These are phyloP conservation scores for Limonium bicolor DNA, from an alignment of 148 eudicot species.

Conservation along the genomic window DNA sequence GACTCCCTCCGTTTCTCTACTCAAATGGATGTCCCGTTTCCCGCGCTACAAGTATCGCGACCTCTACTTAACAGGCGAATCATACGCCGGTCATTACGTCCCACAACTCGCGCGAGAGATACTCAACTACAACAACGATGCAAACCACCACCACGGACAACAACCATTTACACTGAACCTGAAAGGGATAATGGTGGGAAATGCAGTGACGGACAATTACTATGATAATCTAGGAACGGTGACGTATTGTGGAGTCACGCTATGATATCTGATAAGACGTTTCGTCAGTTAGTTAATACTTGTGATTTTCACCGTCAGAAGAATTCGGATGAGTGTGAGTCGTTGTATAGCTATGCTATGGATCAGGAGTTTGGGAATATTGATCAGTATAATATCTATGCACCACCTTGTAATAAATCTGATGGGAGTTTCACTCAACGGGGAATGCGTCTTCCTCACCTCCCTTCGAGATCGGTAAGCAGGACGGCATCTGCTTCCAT, in stretches of 20 bases:
- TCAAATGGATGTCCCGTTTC: slow-evolving; percentile 73
- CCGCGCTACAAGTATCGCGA: slow-evolving; percentile 62
- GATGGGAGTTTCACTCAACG: slow-evolving; percentile 18
- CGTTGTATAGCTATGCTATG: slow-evolving; percentile 76
- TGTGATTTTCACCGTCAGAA: slow-evolving; percentile 71
- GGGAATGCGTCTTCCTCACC: slow-evolving; percentile 30
- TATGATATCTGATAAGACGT: slow-evolving; percentile 81
- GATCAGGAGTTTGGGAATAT: slow-evolving; percentile 87
- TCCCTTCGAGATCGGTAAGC: too few relatives aligned
- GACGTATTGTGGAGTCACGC: slow-evolving; percentile 98
- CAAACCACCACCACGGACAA: too few relatives aligned
- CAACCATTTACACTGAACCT: slow-evolving; percentile 33
- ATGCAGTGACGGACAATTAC: slow-evolving; percentile 92
- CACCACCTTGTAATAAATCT: slow-evolving; percentile 68
- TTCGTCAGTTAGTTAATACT: slow-evolving; percentile 44
- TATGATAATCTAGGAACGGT: slow-evolving; percentile 95
- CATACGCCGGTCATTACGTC: slow-evolving; percentile 94
- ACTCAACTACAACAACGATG: slow-evolving; percentile 32
- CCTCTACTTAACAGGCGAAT: slow-evolving; percentile 65
- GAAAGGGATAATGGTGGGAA: slow-evolving; percentile 93
- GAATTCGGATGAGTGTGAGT: slow-evolving; percentile 78
- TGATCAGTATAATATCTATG: slow-evolving; percentile 89
- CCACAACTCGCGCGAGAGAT: slow-evolving; percentile 78
- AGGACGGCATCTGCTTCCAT: too few relatives aligned
- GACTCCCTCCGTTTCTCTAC: slow-evolving; percentile 59